Percentiles rank a stretch among this genome's conserved stretches.
Conservation (phyloP, 129 eudicot genomes). For the Centella asiatica region DNA sequence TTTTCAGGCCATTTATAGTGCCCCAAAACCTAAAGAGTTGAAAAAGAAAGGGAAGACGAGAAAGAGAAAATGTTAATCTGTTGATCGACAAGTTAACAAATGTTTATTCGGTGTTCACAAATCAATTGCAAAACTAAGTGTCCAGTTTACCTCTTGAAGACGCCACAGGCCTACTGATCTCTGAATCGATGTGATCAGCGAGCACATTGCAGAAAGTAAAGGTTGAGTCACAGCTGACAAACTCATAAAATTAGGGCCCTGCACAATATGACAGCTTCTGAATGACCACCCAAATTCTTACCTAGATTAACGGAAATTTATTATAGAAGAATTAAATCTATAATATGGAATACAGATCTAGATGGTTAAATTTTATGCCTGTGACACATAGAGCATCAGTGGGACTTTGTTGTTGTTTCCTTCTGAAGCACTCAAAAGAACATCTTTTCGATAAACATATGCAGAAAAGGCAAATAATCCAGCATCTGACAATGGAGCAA, state of each 20-base stretch:
- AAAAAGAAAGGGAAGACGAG: background rate
- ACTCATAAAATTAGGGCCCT: constrained; percentile 63
- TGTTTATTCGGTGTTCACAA: too few relatives aligned
- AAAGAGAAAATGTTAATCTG: background rate
- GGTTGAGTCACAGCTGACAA: constrained; percentile 33
- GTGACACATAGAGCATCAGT: constrained; percentile 56
- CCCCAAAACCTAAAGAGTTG: constrained; percentile 59
- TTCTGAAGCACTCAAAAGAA: constrained; percentile 78
- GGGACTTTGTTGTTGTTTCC: constrained; percentile 66
- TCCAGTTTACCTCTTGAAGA: constrained; percentile 68
- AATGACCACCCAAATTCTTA: background rate
- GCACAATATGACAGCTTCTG: constrained; percentile 18
- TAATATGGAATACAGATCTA: background rate
- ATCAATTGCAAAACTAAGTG: too few relatives aligned
- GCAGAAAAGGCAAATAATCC: constrained; percentile 71
- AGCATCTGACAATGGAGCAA: constrained; percentile 66
- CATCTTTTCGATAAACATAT: constrained; percentile 61
- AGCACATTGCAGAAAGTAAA: constrained; percentile 56
- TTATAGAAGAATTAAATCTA: background rate
- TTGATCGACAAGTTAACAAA: background rate
- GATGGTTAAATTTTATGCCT: constrained; percentile 32
- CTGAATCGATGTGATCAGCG: constrained; percentile 71
- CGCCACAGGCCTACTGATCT: constrained; percentile 86
- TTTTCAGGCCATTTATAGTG: constrained; percentile 87
- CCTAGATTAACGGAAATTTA: background rate